Base-by-base conservation (phyloP, 1,139 yeast genomes). In the Candida labiduridarum region DNA sequence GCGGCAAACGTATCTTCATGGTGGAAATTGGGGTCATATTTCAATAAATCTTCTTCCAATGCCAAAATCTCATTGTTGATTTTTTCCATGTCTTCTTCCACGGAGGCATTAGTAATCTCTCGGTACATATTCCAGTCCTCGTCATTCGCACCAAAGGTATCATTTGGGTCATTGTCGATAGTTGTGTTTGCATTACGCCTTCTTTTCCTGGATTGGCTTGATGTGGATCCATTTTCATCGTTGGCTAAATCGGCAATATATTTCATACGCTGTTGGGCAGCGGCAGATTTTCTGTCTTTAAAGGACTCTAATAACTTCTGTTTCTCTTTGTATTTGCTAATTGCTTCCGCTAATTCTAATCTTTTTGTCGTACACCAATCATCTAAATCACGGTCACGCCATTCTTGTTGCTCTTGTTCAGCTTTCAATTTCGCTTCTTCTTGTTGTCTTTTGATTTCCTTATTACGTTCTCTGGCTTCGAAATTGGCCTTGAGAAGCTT, bases 71-170 rank as follows among this genome's bases (percentile, higher is more conserved):
- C 72, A 40, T 79, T 82, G 51, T 83, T 82, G 56, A 86, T 89
- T 48, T 83, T 88, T 51, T 87, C 96, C 52, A 85, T 82, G 48
- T 86, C 85, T 57, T 85, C 92, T 49, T 82, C 84, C 56, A 89
- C 87, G 22, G 85, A 85, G 12, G 79, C 85, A 55, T 83, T 84
- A 18, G 91, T 83, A 47, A 91, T 87, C 60, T 90, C 96, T 59
- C 96, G 80, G 65, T 94, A 94, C 19, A 91, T 84, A 40, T 88
- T 82, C 98, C 98, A 94, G 66, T 94, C 99, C 49, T 89, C 96
- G 63, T 94, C 99, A 61, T 91, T 87, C 3, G 97, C 94, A 52
- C 98, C 98, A 68, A 94, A 94, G 0, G 92, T 90, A 67, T 92
- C 98, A 62, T 86, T 91, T 11, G 96, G 96, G 64, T 90, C 97